A percentile compares a stretch with the other conserved stretches of the same genome.
phyloP scores from a whole-genome alignment of 2,329 filamentous ascomycete species.

The Fusarium vanettenii region DNA sequence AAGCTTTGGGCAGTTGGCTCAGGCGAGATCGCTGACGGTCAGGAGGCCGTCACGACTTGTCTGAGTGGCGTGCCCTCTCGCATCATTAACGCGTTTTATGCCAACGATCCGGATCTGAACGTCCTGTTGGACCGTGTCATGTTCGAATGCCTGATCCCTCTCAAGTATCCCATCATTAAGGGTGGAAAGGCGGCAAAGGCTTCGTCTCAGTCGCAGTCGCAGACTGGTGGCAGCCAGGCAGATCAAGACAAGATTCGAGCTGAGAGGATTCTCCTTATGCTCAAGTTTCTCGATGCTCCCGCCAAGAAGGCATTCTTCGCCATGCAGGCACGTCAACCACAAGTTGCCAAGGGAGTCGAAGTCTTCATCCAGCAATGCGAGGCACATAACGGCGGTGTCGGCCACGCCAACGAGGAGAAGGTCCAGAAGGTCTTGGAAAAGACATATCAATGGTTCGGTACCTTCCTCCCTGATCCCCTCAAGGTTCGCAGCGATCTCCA shows the following conservation, averaged over 20 bases:
- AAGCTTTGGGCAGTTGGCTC: slow-evolving; percentile 94
- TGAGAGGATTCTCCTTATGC: slow-evolving; percentile 84
- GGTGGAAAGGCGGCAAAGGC: slow-evolving; percentile 68
- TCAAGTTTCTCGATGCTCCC: slow-evolving; percentile 80
- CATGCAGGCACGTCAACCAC: slow-evolving; percentile 81
- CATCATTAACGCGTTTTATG: slow-evolving; percentile 89
- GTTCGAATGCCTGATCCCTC: slow-evolving; percentile 88
- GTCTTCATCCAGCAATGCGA: slow-evolving; percentile 88
- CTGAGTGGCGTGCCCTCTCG: slow-evolving; percentile 84
- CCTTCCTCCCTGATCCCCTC: slow-evolving; percentile 79
- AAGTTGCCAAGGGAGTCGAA: slow-evolving; percentile 78
- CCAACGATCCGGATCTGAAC: slow-evolving; percentile 89
- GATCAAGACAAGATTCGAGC: slow-evolving; percentile 83
- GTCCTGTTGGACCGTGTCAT: slow-evolving; percentile 85
- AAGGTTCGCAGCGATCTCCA: slow-evolving; percentile 82
- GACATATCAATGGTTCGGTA: slow-evolving; percentile 78
- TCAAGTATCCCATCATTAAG: slow-evolving; percentile 81
- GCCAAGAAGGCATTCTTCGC: slow-evolving; percentile 91
- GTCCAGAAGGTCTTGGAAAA: slow-evolving; percentile 78
- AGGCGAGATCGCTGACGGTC: slow-evolving; percentile 85
- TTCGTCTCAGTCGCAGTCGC: slow-evolving; percentile 63
- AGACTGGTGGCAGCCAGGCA: slow-evolving; percentile 60
- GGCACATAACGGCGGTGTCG: slow-evolving; percentile 87
- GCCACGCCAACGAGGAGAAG: slow-evolving; percentile 76
- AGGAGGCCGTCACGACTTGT: slow-evolving; percentile 79